A percentile compares a stretch with the other conserved stretches of the same genome.
Conservation (phyloP, 441 rosid species). For the Populus hybrid region DNA sequence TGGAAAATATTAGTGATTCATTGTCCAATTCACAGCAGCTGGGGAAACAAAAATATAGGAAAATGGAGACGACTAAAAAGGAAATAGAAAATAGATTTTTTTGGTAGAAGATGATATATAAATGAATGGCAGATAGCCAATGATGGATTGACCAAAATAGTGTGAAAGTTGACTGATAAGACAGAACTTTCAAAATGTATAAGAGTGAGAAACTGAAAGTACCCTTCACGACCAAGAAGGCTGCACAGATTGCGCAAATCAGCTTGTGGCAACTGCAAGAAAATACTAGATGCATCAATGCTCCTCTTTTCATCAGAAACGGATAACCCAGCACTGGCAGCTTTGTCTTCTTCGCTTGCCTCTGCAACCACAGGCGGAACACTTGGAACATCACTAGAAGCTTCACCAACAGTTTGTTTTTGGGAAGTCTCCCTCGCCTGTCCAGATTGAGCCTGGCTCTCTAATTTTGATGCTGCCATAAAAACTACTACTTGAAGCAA, state of each 20-base stretch:
- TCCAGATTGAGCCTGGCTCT: constrained; percentile 42
- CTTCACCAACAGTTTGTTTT: constrained; percentile 40
- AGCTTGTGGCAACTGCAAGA: constrained; percentile 71
- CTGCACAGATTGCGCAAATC: constrained; percentile 73
- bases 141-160: not conserved
- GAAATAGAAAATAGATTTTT: no score
- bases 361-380: constrained; percentile 40
- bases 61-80: no score
- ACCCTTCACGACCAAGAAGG: constrained; percentile 95
- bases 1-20: constrained; percentile 18
- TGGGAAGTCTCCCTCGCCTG: constrained; percentile 37
- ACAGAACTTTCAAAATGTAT: constrained; percentile 6
- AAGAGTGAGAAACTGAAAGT: constrained; percentile 22
- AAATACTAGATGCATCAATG: constrained; percentile 41
- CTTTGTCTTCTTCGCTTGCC: constrained; percentile 37
- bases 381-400: constrained; percentile 45
- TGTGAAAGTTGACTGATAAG: not conserved
- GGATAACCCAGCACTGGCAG: constrained; percentile 37
- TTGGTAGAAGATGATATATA: not conserved
- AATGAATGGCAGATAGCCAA: not conserved
- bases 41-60: not conserved
- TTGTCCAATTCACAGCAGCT: constrained; percentile 2
- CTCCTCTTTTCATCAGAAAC: constrained; percentile 45
- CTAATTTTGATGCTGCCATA: constrained; percentile 72
- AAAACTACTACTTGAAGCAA: constrained; percentile 75